Conservation (phyloP, 2,329 filamentous ascomycete species). For the Clonostachys sp. region DNA sequence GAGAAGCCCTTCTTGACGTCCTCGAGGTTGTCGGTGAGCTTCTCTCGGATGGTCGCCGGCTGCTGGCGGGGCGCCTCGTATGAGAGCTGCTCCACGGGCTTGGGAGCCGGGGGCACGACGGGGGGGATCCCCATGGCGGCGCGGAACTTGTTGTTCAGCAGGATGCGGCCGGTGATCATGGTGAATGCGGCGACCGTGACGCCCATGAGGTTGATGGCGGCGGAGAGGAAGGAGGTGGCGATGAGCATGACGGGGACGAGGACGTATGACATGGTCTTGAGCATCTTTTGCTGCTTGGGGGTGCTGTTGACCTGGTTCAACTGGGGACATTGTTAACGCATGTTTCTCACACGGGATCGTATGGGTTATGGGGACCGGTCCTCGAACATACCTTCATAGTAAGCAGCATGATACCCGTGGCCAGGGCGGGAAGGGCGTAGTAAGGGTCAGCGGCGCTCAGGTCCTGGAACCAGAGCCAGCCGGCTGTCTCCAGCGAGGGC, state of each 20-base stretch:
- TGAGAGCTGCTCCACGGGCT: background rate
- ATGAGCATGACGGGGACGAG: conserved; percentile 37
- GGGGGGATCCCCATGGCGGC: conserved; percentile 26
- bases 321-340: conserved; percentile 11
- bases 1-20: conserved; percentile 31
- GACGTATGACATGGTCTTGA: conserved; percentile 35
- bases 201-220: conserved; percentile 43
- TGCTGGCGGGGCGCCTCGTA: conserved; percentile 27
- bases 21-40: conserved; percentile 22
- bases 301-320: conserved; percentile 26
- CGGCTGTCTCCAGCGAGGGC: conserved; percentile 68
- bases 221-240: conserved; percentile 40
- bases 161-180: conserved; percentile 26
- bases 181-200: conserved; percentile 30
- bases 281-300: conserved; percentile 23
- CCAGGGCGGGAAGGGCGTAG: conserved; percentile 65
- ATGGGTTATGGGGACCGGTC: too few relatives aligned
- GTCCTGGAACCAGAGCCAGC: conserved; percentile 74
- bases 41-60: conserved; percentile 18
- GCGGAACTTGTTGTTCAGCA: conserved; percentile 32
- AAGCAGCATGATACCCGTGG: conserved; percentile 50
- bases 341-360: background rate
- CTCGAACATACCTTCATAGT: conserved; percentile 43
- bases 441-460: conserved; percentile 73
- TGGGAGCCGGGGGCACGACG: conserved; percentile 1